Evolutionary conservation across 306 rosid species (phyloP), one percentile per base, ranked within the genome.

Genomic region (Morella rubra): DNA sequence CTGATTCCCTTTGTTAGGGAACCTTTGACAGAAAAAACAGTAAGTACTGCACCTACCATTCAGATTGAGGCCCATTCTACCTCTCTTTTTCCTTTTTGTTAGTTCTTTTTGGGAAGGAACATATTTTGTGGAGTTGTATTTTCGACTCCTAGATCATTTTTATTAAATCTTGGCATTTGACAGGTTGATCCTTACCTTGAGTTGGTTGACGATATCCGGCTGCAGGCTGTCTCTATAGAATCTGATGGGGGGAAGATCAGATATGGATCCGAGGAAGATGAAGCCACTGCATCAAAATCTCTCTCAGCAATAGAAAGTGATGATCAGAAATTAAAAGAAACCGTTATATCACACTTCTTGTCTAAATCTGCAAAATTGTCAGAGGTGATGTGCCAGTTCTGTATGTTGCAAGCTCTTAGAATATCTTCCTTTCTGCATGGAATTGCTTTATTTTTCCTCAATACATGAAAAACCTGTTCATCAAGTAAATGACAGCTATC

Each of bases 121-220:
- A 22, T 73, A 61, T 71, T 50, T 75, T 47, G 12, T 62, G 40
- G 27, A 67, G 45, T 67, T 49, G 19, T 47, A 74, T 72, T 6
- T 42, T 40, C 44, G 27, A 6, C 73, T 40, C 20, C 59, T 50
- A 19, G 69, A 72, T 74, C 73, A 65, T 74, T 46, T 46, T 82
- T 12, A 75, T 73, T 69, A 47, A 51, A 77, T 71, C 73, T 81
- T 55, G 61, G 74, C 77, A 79, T 73, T 58, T 68, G 58, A 81
- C 90, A 95, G 97, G 92, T 83, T 75, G 97, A 95, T 88, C 97
- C 97, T 44, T 85, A 85, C 84, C 96, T 95, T 74, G 89, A 90
- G 85, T 81, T 90, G 87, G 88, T 90, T 0, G 88, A 88, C 19
- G 89, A 89, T 83, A 82, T 80, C 75, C 80, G 86, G 81, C 90